Evolutionary conservation across 768 basidiomycete species (phyloP).

Genomic region (Russula abietina): DNA sequence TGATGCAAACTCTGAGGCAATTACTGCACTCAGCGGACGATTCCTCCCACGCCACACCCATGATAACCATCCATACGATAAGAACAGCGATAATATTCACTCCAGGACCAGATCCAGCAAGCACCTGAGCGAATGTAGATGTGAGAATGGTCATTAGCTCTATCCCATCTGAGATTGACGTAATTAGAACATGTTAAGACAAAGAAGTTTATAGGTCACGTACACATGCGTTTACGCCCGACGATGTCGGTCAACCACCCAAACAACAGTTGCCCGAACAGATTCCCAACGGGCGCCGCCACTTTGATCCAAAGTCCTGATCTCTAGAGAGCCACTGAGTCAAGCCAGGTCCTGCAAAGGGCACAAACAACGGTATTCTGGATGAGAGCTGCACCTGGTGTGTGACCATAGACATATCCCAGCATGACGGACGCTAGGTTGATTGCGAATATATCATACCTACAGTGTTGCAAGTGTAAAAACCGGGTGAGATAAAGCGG

Average conservation of each 20-base stretch:
- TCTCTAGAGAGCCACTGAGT: background rate
- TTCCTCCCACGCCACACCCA: conserved; percentile 83
- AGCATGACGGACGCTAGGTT: conserved; percentile 80
- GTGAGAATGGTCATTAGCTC: conserved; percentile 79
- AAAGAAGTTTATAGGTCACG: background rate
- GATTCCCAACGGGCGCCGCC: conserved; percentile 37
- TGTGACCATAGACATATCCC: conserved; percentile 65
- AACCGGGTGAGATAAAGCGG: too few species aligned
- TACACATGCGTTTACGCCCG: conserved; percentile 56
- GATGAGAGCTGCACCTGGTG: conserved; percentile 1
- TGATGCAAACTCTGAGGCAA: conserved; percentile 83
- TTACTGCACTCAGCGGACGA: conserved; percentile 79
- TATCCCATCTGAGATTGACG: conserved; percentile 45
- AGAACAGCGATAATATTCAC: conserved; percentile 69
- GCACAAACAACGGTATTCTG: background rate
- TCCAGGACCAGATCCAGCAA: conserved; percentile 63
- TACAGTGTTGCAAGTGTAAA: too few species aligned
- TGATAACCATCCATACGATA: conserved; percentile 78
- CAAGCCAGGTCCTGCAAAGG: background rate
- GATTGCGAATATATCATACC: conserved; percentile 90
- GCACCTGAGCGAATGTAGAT: conserved; percentile 71
- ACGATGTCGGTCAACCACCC: conserved; percentile 41
- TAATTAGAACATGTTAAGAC: background rate
- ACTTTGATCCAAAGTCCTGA: conserved; percentile 38
- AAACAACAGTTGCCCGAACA: conserved; percentile 40